Evolutionary conservation across 2,329 filamentous ascomycete genomes (phyloP).

Genomic region (Parascedosporium putredinis): DNA sequence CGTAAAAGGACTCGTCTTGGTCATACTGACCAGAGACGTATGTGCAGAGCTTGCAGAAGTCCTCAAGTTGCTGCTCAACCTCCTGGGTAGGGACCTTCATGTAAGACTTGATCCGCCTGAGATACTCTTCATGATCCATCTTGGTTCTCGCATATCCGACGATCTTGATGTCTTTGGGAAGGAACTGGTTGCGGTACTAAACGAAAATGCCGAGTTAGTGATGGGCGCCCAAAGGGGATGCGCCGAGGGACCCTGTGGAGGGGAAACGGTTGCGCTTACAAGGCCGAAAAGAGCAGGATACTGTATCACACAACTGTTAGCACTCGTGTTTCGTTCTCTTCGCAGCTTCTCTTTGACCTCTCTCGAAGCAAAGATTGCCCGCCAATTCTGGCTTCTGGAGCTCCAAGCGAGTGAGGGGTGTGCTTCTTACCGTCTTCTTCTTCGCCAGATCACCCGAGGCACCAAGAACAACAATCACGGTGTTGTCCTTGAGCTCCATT

Average conservation of each 20-base stretch:
- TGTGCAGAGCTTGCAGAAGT: slow-evolving; percentile 79
- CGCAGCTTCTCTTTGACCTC: neutral
- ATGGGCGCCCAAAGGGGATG: neutral
- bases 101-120: slow-evolving; percentile 90
- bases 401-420: slow-evolving; percentile 3
- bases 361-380: neutral
- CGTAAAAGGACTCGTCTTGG: slow-evolving; percentile 85
- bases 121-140: slow-evolving; percentile 96
- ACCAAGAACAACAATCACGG: slow-evolving; percentile 88
- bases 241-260: neutral
- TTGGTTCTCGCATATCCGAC: slow-evolving; percentile 98
- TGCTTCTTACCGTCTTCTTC: slow-evolving; percentile 83
- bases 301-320: slow-evolving; percentile 31
- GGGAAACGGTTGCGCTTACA: slow-evolving; percentile 43
- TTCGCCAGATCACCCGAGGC: slow-evolving; percentile 96
- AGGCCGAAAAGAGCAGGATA: slow-evolving; percentile 96
- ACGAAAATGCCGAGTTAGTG: neutral
- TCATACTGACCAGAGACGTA: slow-evolving; percentile 98
- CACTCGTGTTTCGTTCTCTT: too few species aligned
- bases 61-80: slow-evolving; percentile 85
- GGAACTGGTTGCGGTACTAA: slow-evolving; percentile 97
- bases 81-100: slow-evolving; percentile 99
- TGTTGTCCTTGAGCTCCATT: slow-evolving; percentile 97
- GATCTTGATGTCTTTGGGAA: slow-evolving; percentile 91
- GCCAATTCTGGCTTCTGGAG: neutral